Conservation (phyloP, 306 rosid species). For the Amphicarpaea edgeworthii region DNA sequence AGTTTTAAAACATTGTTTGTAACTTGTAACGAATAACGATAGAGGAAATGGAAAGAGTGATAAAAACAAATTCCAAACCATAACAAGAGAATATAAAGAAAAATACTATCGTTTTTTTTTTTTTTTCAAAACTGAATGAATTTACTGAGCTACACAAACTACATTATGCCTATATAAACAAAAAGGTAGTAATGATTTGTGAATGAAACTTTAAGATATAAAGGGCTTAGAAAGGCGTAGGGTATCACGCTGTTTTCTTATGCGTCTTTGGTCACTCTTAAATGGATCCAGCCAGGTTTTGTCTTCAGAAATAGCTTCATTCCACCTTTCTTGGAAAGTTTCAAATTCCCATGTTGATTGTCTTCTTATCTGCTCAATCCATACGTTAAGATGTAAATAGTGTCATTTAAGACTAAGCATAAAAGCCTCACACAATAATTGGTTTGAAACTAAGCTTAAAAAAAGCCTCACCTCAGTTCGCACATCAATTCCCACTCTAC, state of each 20-base stretch:
- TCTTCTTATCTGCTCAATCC: conserved; percentile 74
- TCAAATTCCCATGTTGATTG: conserved; percentile 93
- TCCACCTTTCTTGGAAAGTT: conserved; percentile 86
- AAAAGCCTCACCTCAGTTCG: conserved; percentile 84
- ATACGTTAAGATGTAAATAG: neutral
- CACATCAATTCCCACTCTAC: conserved; percentile 50
- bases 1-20: neutral
- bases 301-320: conserved; percentile 70
- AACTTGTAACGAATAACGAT: neutral
- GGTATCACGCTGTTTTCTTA: conserved; percentile 41
- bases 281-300: conserved; percentile 82
- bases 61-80: neutral
- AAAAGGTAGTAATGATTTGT: conserved; percentile 16
- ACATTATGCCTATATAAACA: conserved; percentile 43
- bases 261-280: conserved; percentile 47
- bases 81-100: conserved; percentile 26
- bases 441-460: conserved; percentile 2
- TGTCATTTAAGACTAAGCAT: no score
- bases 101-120: neutral
- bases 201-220: conserved; percentile 42
- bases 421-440: no score
- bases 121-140: conserved; percentile 60
- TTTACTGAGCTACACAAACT: conserved; percentile 44
- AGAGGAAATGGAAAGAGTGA: neutral
- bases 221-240: conserved; percentile 5